Evolutionary conservation across 306 rosid genomes (phyloP), one percentile per base, ranked within the genome.

Genomic region (Inga leiocalycina): DNA sequence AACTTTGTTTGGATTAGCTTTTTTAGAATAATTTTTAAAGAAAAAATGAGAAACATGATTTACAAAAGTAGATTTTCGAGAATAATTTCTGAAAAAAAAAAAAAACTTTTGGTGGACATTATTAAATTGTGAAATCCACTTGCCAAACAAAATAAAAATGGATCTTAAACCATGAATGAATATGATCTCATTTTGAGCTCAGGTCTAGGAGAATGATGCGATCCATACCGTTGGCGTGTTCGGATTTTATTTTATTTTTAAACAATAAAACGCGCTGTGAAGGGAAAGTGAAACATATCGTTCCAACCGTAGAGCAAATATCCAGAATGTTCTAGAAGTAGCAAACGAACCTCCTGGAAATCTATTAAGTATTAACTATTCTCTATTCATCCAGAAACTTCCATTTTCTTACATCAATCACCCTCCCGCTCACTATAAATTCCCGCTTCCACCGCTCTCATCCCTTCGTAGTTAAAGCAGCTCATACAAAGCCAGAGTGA

Each of bases 291-390:
- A 56, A 56, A 19, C 30, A 8, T 0, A 19, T 5, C 4, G 14
- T n/a, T 57, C 65, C 9, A n/a, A 57, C 24, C 12, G 1, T 7
- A 22, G 15, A 22, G 0, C 14, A 35, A 17, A 52, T 9, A 34
- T 32, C 37, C 70, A 12, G 15, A 76, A 24, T 43, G 27, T 77
- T 77, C 80, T 43, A 11, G 80, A 77, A 16, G 72, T 14, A 7
- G 37, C 7, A 66, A 35, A 2, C 12, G 86, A 78, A 83, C 32
- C 34, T 51, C 9, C 79, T 78, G 13, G 80, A 79, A 79, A 64
- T 37, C 43, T 27, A 0, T 3, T 27, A 27, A 27, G 30, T 27
- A 0, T 3, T 7, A 16, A 24, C 4, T 27, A 10, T n/a, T 5
- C 30, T 37, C 16, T 0, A 5, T 22, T 44, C 49, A 10, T 79